Conservation (phyloP, 2,329 filamentous ascomycete genomes). For the Tolypocladium album region DNA sequence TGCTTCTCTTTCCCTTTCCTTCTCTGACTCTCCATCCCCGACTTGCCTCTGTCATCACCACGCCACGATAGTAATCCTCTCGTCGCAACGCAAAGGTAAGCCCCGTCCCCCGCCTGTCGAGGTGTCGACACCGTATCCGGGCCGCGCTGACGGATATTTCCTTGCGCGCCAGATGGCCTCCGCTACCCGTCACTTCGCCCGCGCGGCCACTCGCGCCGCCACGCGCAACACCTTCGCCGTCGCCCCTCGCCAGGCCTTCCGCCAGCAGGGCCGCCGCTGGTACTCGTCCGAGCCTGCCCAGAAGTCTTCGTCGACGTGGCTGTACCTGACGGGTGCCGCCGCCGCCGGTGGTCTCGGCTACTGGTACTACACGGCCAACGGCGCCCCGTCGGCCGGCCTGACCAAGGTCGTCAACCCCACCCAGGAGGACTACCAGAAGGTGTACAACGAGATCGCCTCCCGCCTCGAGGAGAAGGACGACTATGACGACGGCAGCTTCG, state of each 20-base stretch:
- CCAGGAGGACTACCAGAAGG: conserved; percentile 85
- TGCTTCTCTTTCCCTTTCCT: not conserved
- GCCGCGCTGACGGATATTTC: conserved; percentile 4
- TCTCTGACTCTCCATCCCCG: not conserved
- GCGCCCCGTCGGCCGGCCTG: conserved; percentile 32
- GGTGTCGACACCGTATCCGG: not conserved
- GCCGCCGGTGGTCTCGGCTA: conserved; percentile 53
- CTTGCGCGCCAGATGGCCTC: conserved; percentile 20
- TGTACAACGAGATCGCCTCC: conserved; percentile 79
- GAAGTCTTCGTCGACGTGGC: conserved; percentile 35
- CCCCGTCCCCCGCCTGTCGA: not conserved
- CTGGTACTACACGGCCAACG: conserved; percentile 53
- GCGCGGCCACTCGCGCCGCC: conserved; percentile 48
- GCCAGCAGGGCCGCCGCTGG: conserved; percentile 63
- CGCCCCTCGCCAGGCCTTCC: conserved; percentile 57
- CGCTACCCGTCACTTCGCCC: conserved; percentile 43
- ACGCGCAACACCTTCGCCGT: conserved; percentile 46
- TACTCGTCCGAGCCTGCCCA: conserved; percentile 63
- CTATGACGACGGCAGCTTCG: conserved; percentile 95
- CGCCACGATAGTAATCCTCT: not conserved
- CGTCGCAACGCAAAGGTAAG: not conserved
- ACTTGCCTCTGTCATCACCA: not conserved
- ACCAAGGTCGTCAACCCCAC: conserved; percentile 59
- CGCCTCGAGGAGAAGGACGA: conserved; percentile 80
- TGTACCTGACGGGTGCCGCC: conserved; percentile 49